Conservation (phyloP, 352 stramenopile genomes). For the Blastocystis sp. region DNA sequence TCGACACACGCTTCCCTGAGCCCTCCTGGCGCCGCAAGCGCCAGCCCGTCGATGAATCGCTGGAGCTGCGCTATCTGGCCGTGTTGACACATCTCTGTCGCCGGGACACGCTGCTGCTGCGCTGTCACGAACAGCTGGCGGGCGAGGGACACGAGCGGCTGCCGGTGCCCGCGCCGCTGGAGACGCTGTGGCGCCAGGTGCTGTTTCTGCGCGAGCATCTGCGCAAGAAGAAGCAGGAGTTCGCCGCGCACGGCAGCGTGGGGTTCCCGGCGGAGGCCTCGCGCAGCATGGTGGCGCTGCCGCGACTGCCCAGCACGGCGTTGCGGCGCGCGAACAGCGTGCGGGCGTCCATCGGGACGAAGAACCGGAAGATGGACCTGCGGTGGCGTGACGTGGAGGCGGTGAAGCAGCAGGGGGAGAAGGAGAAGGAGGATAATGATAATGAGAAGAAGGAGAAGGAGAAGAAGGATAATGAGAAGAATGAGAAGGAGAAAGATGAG, state of each 20-base stretch:
- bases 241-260: not conserved
- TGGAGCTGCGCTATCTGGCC: constrained; percentile 4
- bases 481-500: not conserved
- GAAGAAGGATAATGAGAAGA: not conserved
- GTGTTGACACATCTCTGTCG: constrained; percentile 8
- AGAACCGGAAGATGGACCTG: not conserved
- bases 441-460: not conserved
- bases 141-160: not conserved
- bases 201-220: constrained; percentile 17
- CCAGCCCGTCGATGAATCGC: not conserved
- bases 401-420: not conserved
- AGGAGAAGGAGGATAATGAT: not conserved
- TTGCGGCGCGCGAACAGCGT: not conserved
- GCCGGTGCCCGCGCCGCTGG: not conserved
- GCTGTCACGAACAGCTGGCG: not conserved
- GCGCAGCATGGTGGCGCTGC: not conserved
- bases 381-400: not conserved
- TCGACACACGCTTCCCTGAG: constrained; percentile 41
- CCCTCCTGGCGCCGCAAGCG: constrained; percentile 26
- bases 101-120: not conserved
- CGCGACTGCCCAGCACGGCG: not conserved
- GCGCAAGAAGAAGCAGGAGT: constrained; percentile 49
- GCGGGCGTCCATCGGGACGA: not conserved
- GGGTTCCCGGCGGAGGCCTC: not conserved
- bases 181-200: not conserved